Evolutionary conservation across 2,329 filamentous ascomycete genomes (phyloP), one percentile per base, ranked within the genome.

Genomic region (Teratosphaeria gauchensis): DNA sequence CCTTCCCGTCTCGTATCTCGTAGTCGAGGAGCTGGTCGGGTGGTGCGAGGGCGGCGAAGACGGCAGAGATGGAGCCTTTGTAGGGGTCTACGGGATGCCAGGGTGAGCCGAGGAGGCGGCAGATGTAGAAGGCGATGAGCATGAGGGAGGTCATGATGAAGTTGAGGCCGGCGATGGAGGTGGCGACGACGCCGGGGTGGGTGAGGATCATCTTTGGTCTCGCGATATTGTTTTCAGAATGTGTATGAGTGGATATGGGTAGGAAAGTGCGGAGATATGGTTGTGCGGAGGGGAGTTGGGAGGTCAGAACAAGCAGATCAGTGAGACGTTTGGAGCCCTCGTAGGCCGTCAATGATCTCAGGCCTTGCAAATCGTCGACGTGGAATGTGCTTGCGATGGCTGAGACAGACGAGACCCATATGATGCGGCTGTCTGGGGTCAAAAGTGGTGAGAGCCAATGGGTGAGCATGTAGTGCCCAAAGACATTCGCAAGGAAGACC

Each of bases 401-500:
- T 68, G 96, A 92, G 54, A 96, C 76, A 68, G 88, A 95, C 62
- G 87, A 89, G 9, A 91, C 84, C 92, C 92, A 97, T 63, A 97
- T 82, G 56, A 99, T 81, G 55, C 90, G 84, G 69, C 55, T 83
- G 77, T 66, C 77, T 76, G 65, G 65, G 8, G 60, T 61, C 51
- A 99, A 80, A 11, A 96, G 78, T 0, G 90, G 87, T 64, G 88
- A 81, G 11, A 97, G 80, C 69, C 87, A 84, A 72, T 96, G 92
- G 16, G 84, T 84, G 28, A 99, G 84, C 68, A 96, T 76, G 72
- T 99, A 97, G 76, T 99, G 94, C 0, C 94, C 94, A 70, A 99
- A 97, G 32, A 96, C 82, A 70, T 97, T 97, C 55, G 92, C 87
- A 71, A 87, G 88, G 72, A 97, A 99, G 19, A 96, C 84, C 64